Base-by-base conservation (phyloP, 441 rosid genomes). In the Sinapis alba region DNA sequence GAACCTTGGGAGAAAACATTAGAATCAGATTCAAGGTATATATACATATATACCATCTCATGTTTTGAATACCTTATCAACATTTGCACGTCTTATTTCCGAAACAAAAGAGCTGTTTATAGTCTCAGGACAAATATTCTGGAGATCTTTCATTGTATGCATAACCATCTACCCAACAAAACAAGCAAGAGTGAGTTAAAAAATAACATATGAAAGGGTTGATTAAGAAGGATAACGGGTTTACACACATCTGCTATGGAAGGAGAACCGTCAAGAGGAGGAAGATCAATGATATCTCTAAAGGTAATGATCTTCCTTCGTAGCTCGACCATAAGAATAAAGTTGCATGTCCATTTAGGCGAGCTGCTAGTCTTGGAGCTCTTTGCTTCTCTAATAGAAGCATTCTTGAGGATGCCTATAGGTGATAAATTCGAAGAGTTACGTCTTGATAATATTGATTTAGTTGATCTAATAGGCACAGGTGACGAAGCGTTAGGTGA, bases 251-350 rank as follows among this genome's bases (percentile, higher is more conserved):
- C 82, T 13, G 83, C 69, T 20, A 86, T 80, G 36, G 92, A 79
- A 65, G 78, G 79, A 28, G 90, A 85, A 50, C 82, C 79, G 16
- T 80, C 89, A 24, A 78, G 75, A 66, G 89, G 79, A 18, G 96
- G 88, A 9, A 94, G 85, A 54, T 90, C 96, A 73, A 92, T 78
- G 68, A 84, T 69, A 72, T 94, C 98, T 65, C 99, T 83, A 71
- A 94, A 94, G 24, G 74, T 68, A 72, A 78, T 65, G 26, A 86
- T 86, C 85, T 89, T 92, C 72, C 85, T 85, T 20, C 88, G 87
- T 15, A 94, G 92, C 78, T 92, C 91, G 81, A 87, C 83, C 87
- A 89, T 91, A 79, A 82, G 70, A 57, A 81, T 81, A 70, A 85
- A 85, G 56, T 88, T 79, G 1, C 88, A 79, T 0, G 86, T 8